Percentiles rank a stretch among this genome's conserved stretches.
Evolutionary conservation across 23 red algal genomes (phyloP).

Genomic region (Gracilaria vermiculophylla): DNA sequence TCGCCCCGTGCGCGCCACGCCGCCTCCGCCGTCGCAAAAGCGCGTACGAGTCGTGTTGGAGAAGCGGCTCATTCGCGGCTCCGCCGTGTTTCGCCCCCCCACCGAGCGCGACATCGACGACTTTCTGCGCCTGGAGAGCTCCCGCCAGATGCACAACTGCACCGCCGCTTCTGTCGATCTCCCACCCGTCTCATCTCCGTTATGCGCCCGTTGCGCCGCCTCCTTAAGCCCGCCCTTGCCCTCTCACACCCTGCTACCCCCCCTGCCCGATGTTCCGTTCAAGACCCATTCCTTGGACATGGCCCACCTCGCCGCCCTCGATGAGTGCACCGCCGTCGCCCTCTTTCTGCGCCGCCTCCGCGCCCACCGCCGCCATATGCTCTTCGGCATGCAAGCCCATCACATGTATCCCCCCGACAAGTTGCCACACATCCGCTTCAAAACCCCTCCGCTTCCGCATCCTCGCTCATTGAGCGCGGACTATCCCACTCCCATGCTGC

Average conservation of each 20-base stretch:
- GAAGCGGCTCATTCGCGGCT: conserved; percentile 36
- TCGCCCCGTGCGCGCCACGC: background rate
- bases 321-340: conserved; percentile 34
- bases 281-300: background rate
- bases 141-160: conserved; percentile 1
- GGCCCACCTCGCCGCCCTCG: conserved; percentile 28
- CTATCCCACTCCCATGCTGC: background rate
- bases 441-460: background rate
- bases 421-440: background rate
- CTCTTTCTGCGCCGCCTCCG: conserved; percentile 30
- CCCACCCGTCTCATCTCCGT: background rate
- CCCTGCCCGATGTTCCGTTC: too few species aligned
- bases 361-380: background rate
- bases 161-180: background rate
- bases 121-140: conserved; percentile 18
- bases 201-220: background rate
- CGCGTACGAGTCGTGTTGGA: conserved; percentile 25
- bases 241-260: background rate
- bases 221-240: background rate
- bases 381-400: background rate
- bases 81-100: conserved; percentile 37
- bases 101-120: conserved; percentile 54
- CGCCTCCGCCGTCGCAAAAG: background rate
- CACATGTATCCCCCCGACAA: background rate
- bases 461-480: background rate